A percentile compares a stretch with the other conserved stretches of the same genome.
Conservation (phyloP, 2,329 filamentous ascomycete species). For the Chrysosporium keratinophilum region DNA sequence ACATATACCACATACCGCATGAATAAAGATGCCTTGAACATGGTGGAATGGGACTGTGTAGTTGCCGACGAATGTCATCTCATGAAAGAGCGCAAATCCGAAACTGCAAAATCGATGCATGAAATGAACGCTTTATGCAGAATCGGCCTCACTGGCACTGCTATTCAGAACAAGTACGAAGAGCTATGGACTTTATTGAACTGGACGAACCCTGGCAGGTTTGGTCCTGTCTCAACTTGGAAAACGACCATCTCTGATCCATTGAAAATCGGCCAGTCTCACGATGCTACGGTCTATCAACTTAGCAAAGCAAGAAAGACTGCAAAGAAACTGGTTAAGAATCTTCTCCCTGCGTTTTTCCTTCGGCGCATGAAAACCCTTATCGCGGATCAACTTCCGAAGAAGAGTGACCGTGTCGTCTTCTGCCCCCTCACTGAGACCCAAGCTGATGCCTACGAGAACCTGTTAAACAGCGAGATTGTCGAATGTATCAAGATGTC, state of each 20-base stretch:
- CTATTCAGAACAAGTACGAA: slow-evolving; percentile 96
- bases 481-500: slow-evolving; percentile 59
- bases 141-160: slow-evolving; percentile 87
- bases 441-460: slow-evolving; percentile 73
- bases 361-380: slow-evolving; percentile 84
- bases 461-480: slow-evolving; percentile 62
- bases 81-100: slow-evolving; percentile 69
- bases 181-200: slow-evolving; percentile 94
- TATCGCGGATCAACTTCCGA: slow-evolving; percentile 84
- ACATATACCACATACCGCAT: slow-evolving; percentile 82
- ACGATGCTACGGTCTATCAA: slow-evolving; percentile 76
- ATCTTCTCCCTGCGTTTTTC: slow-evolving; percentile 82
- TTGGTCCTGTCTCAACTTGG: slow-evolving; percentile 64
- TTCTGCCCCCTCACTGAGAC: slow-evolving; percentile 83
- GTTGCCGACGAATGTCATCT: slow-evolving; percentile 89
- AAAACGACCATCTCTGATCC: slow-evolving; percentile 65
- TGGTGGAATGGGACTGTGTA: slow-evolving; percentile 83
- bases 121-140: slow-evolving; percentile 83
- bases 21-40: slow-evolving; percentile 67
- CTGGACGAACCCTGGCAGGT: slow-evolving; percentile 79
- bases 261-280: slow-evolving; percentile 77
- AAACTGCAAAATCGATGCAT: slow-evolving; percentile 76
- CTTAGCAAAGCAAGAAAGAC: slow-evolving; percentile 71
- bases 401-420: slow-evolving; percentile 87
- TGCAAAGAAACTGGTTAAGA: slow-evolving; percentile 72